Evolutionary conservation across 345 rosid species (phyloP).

Genomic region (Eucalyptus shirleyi): DNA sequence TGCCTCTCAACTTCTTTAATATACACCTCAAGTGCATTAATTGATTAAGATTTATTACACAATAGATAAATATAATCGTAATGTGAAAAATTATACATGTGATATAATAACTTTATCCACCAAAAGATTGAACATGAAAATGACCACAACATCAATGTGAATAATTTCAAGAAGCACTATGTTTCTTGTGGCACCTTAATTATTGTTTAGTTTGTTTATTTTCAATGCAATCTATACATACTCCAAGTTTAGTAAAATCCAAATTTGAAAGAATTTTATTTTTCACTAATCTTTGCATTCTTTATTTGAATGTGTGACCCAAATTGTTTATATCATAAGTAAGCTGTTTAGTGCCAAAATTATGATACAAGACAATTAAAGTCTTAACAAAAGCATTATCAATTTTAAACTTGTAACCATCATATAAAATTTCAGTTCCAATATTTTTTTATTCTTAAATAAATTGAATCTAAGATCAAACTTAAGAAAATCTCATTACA

Average conservation of each 20-base stretch:
- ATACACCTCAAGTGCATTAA: background rate
- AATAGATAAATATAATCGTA: no score
- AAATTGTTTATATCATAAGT: conserved; percentile 5
- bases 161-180: background rate
- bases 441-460: background rate
- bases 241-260: background rate
- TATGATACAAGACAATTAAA: background rate
- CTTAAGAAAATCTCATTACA: background rate
- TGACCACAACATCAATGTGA: background rate
- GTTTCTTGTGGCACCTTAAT: background rate
- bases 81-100: background rate
- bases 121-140: background rate
- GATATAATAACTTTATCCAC: background rate
- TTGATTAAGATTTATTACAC: background rate
- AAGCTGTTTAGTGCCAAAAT: background rate
- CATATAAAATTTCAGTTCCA: background rate
- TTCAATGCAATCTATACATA: background rate
- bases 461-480: background rate
- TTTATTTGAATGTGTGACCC: background rate
- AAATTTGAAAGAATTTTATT: background rate
- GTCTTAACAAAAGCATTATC: background rate
- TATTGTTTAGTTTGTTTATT: background rate
- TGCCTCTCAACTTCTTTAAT: background rate
- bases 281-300: background rate
- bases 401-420: background rate